Percentiles rank a stretch among this genome's conserved stretches.
Conservation (phyloP, 2,329 filamentous ascomycete genomes). For the Myrmaecium sp. region DNA sequence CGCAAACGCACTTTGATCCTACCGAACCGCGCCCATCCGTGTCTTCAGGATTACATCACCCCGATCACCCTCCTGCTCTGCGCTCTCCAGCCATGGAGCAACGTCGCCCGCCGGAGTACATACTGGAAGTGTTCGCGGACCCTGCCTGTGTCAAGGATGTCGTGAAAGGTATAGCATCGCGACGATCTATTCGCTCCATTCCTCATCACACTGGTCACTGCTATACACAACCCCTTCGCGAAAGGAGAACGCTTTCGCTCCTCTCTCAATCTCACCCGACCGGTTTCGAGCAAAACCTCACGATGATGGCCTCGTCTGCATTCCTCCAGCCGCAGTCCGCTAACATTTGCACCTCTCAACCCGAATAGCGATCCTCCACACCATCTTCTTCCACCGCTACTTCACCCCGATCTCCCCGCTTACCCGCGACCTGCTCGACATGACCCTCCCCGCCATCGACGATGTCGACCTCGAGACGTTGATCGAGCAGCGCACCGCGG, state of each 20-base stretch:
- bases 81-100: slow-evolving; percentile 37
- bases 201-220: too few relatives aligned
- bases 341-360: too few relatives aligned
- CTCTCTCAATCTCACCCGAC: too few relatives aligned
- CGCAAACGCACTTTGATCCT: too few relatives aligned
- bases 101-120: slow-evolving; percentile 66
- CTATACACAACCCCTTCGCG: background rate
- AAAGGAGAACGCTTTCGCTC: slow-evolving; percentile 1
- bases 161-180: slow-evolving; percentile 53
- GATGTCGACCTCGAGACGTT: slow-evolving; percentile 84
- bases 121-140: slow-evolving; percentile 85
- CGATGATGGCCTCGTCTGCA: too few relatives aligned
- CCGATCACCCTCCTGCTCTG: too few relatives aligned
- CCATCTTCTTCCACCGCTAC: slow-evolving; percentile 97
- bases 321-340: too few relatives aligned
- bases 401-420: slow-evolving; percentile 73
- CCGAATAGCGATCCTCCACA: slow-evolving; percentile 85
- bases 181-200: slow-evolving; percentile 4
- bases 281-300: too few relatives aligned
- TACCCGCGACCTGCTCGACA: slow-evolving; percentile 76
- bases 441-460: slow-evolving; percentile 76
- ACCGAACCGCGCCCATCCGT: too few relatives aligned
- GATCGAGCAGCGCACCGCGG: slow-evolving; percentile 71
- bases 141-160: slow-evolving; percentile 79
- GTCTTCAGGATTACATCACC: too few relatives aligned